Conservation (phyloP, 2,329 filamentous ascomycete species). For the Elsinoe batatas region DNA sequence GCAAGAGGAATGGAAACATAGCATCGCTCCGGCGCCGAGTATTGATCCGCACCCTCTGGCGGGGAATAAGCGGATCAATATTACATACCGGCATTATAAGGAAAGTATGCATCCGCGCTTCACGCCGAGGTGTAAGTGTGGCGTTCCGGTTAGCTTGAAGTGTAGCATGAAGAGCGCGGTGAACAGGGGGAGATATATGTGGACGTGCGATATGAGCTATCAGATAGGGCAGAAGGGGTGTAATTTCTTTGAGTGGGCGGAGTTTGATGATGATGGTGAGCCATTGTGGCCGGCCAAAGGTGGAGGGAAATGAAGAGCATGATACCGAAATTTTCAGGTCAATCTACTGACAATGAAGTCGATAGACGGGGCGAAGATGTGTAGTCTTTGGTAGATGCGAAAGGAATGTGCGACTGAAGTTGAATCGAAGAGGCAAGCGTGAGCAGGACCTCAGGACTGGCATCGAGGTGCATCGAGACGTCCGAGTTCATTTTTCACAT, state of each 20-base stretch:
- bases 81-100: slow-evolving; percentile 87
- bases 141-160: slow-evolving; percentile 57
- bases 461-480: too few species aligned
- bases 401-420: too few species aligned
- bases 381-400: too few species aligned
- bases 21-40: slow-evolving; percentile 61
- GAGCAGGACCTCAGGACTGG: too few species aligned
- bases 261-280: slow-evolving; percentile 77
- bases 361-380: too few species aligned
- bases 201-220: slow-evolving; percentile 80
- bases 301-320: background rate
- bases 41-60: slow-evolving; percentile 80
- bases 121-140: slow-evolving; percentile 71
- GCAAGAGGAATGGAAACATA: slow-evolving; percentile 96
- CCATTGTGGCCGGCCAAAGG: slow-evolving; percentile 48
- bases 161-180: slow-evolving; percentile 72
- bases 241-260: slow-evolving; percentile 73
- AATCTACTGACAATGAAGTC: too few species aligned
- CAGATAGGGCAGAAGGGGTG: slow-evolving; percentile 57
- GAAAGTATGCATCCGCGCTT: slow-evolving; percentile 62
- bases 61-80: slow-evolving; percentile 73
- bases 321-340: too few species aligned
- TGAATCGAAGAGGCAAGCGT: too few species aligned
- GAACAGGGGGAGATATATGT: slow-evolving; percentile 74
- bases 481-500: too few species aligned